A percentile compares a stretch with the other conserved stretches of the same genome.
phyloP scores from a whole-genome alignment of 1,139 yeast genomes.

The Lodderomyces orthopsilosis region DNA sequence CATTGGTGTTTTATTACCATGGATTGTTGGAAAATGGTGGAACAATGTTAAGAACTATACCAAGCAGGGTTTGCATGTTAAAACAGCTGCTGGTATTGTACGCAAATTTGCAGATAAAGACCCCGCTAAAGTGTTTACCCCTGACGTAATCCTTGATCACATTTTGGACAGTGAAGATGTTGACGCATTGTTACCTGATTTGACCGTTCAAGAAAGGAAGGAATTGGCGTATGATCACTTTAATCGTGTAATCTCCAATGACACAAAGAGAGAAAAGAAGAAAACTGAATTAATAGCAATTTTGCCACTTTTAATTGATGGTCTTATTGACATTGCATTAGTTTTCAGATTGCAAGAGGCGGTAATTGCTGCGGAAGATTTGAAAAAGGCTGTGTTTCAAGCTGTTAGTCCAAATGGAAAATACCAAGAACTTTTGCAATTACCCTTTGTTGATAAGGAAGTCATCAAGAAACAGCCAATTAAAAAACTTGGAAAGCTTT shows the following conservation, averaged over 20 bases:
- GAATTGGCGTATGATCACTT: constrained; percentile 56
- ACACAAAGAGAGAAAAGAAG: constrained; percentile 31
- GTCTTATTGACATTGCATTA: constrained; percentile 77
- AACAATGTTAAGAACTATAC: constrained; percentile 74
- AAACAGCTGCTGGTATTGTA: constrained; percentile 74
- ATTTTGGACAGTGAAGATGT: constrained; percentile 66
- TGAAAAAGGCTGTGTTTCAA: constrained; percentile 73
- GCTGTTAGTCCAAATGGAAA: constrained; percentile 64
- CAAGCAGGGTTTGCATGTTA: constrained; percentile 76
- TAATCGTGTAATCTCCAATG: constrained; percentile 38
- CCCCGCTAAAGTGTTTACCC: constrained; percentile 70
- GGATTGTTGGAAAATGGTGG: constrained; percentile 90
- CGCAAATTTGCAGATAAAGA: constrained; percentile 67
- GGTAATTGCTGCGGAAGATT: constrained; percentile 57
- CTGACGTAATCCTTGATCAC: constrained; percentile 58
- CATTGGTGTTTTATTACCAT: constrained; percentile 78
- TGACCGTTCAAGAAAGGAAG: constrained; percentile 47
- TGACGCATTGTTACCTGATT: constrained; percentile 34
- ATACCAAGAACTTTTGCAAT: constrained; percentile 69
- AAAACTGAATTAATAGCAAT: constrained; percentile 59
- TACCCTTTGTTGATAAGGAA: constrained; percentile 64
- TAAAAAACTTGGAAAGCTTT: constrained; percentile 64
- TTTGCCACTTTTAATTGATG: constrained; percentile 66
- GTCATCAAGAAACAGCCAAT: constrained; percentile 45
- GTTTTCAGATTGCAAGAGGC: constrained; percentile 74